Base-by-base conservation (phyloP, 345 rosid genomes). In the Sisymbrium altissimum region DNA sequence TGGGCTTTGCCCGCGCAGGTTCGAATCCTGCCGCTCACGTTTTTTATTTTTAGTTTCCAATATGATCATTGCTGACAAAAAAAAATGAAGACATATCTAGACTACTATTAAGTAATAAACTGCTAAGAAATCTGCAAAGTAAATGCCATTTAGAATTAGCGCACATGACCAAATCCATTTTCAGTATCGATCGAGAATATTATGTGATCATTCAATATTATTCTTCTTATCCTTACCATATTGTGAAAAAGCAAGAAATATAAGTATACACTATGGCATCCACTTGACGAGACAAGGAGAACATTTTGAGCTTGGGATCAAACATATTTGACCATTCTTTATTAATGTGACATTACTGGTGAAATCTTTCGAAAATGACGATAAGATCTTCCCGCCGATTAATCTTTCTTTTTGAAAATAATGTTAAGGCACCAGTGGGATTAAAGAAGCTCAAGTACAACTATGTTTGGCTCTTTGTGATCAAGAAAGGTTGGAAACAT, bases 1-100 rank as follows among this genome's bases (percentile, higher is more conserved):
- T 90, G 93, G 91, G 90, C 91, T 86, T 13, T 82, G 86, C 91
- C 90, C 92, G 88, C 88, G 92, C 92, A 83, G 90, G 91, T 84
- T 87, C 87, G 90, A 89, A 87, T 86, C 88, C 87, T 85, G 89
- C 87, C 77, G 73, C 52, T 58, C 73, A 64, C 67, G 76, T 7
- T 30, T 41, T 10, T 21, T 30, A 1, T 58, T 18, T 18, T 36
- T 35, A 1, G 14, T 57, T 57, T 29, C 30, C 5, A 2, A 10
- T 52, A 17, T 52, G 50, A 23, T 52, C 3, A 23, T 21, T 9
- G 32, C 19, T 8, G 15, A n/a, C n/a, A n/a, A n/a, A 35, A 9
- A 13, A n/a, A 2, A 30, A 1, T 8, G 6, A n/a, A 6, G 49
- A n/a, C 49, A n/a, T 44, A 44, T 4, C 3, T 7, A 45, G 21